Conservation (phyloP, 2,329 filamentous ascomycete species). For the Paecilomyces fulvus region DNA sequence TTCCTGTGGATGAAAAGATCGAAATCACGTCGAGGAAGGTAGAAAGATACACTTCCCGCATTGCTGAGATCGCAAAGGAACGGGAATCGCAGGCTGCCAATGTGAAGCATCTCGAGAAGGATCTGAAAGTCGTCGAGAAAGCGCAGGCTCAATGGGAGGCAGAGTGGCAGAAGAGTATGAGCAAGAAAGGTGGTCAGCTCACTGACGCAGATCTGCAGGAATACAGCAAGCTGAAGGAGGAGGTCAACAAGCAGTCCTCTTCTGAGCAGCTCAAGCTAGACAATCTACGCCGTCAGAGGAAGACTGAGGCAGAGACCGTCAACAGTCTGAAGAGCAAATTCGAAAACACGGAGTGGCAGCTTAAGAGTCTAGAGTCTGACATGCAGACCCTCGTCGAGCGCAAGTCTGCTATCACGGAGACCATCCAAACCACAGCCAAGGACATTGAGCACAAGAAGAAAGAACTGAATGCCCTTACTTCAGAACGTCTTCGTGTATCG, state of each 20-base stretch:
- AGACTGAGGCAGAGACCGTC: constrained; percentile 84
- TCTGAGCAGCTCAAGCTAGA: constrained; percentile 75
- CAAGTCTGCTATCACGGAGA: constrained; percentile 53
- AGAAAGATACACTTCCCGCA: constrained; percentile 57
- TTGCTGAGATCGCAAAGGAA: constrained; percentile 65
- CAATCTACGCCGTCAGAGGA: constrained; percentile 77
- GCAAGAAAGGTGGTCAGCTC: constrained; percentile 77
- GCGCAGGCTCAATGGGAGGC: constrained; percentile 81
- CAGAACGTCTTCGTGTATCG: constrained; percentile 70
- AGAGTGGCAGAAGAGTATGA: constrained; percentile 75
- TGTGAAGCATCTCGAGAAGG: constrained; percentile 67
- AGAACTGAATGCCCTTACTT: constrained; percentile 75
- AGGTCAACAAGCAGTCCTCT: constrained; percentile 76
- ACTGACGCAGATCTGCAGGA: constrained; percentile 81
- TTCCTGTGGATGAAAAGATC: constrained; percentile 90
- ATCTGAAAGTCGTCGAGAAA: constrained; percentile 77
- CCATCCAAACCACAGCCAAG: constrained; percentile 58
- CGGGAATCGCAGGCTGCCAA: constrained; percentile 60
- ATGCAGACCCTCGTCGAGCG: constrained; percentile 60
- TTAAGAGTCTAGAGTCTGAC: constrained; percentile 67
- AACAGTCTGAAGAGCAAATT: constrained; percentile 84
- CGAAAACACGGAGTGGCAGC: constrained; percentile 64
- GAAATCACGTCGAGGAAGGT: constrained; percentile 65
- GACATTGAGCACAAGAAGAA: constrained; percentile 88
- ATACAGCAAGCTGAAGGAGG: constrained; percentile 74